A percentile compares a stretch with the other conserved stretches of the same genome.
These are phyloP conservation scores for Phytophthora constricta DNA, from an alignment of 352 stramenopile genomes.

Conservation along the genomic window DNA sequence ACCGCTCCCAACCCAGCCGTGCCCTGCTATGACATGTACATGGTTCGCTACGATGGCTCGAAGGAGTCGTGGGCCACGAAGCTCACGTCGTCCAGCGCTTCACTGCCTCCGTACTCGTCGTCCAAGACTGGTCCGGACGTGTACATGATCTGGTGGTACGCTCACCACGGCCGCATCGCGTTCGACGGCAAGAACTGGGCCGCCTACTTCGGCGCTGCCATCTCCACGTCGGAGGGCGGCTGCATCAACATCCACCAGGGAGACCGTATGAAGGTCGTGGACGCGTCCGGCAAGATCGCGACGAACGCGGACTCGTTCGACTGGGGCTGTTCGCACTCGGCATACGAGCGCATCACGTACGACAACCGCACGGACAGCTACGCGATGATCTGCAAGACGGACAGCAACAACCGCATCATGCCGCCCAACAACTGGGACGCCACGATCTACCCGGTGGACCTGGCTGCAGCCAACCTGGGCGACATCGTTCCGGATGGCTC, in stretches of 20 bases:
- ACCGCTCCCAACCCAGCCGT: constrained; percentile 36
- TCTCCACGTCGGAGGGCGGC: constrained; percentile 49
- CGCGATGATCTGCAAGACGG: constrained; percentile 58
- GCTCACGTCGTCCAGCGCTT: constrained; percentile 49
- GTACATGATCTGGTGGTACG: constrained; percentile 72
- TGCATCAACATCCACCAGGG: constrained; percentile 74
- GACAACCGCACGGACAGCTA: constrained; percentile 47
- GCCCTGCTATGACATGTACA: constrained; percentile 66
- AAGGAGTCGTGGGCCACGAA: constrained; percentile 58
- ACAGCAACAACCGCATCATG: constrained; percentile 74
- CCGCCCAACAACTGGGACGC: constrained; percentile 45
- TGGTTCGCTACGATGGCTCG: constrained; percentile 51
- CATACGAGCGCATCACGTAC: constrained; percentile 61
- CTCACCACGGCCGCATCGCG: constrained; percentile 60
- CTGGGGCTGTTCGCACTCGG: constrained; percentile 62
- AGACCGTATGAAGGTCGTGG: constrained; percentile 63
- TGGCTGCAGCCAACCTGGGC: constrained; percentile 51
- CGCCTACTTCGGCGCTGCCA: constrained; percentile 54
- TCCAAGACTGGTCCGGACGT: constrained; percentile 45
- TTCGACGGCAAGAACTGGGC: constrained; percentile 63
- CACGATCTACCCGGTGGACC: constrained; percentile 61
- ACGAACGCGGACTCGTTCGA: constrained; percentile 48
- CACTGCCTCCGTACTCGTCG: constrained; percentile 54
- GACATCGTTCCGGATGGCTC: constrained; percentile 48
- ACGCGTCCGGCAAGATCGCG: constrained; percentile 37